Conservation (phyloP, 257 asterid species). For the Solanum sejunctum region DNA sequence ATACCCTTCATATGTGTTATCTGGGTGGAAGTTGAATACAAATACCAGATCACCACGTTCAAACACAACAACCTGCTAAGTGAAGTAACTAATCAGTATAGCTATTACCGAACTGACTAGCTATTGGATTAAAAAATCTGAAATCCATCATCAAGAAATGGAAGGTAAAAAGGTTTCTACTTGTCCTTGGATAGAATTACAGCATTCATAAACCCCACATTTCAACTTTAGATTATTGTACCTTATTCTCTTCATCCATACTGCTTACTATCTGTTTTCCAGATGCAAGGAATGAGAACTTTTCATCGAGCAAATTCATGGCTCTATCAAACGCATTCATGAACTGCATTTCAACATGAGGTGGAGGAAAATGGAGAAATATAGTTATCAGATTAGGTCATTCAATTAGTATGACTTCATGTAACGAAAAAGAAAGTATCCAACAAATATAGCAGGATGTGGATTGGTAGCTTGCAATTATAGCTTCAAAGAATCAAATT, state of each 20-base stretch:
- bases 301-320: slow-evolving; percentile 82
- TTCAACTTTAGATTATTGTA: slow-evolving; percentile 9
- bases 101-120: neutral
- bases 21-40: slow-evolving; percentile 86
- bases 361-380: neutral
- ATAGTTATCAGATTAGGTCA: neutral
- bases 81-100: neutral
- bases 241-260: slow-evolving; percentile 68
- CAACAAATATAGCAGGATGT: neutral
- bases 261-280: slow-evolving; percentile 69
- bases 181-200: neutral
- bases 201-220: neutral
- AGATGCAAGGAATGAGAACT: slow-evolving; percentile 65
- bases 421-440: neutral
- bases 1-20: slow-evolving; percentile 83
- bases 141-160: neutral
- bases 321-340: slow-evolving; percentile 88
- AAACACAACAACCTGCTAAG: slow-evolving; percentile 77
- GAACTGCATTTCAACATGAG: slow-evolving; percentile 48
- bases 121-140: neutral
- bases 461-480: neutral
- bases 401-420: neutral
- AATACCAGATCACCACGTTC: slow-evolving; percentile 89
- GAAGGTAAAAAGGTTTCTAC: neutral
- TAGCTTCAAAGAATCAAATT: neutral